Conservation (phyloP, 768 basidiomycete species). For the Holtermanniella nyarrowii region DNA sequence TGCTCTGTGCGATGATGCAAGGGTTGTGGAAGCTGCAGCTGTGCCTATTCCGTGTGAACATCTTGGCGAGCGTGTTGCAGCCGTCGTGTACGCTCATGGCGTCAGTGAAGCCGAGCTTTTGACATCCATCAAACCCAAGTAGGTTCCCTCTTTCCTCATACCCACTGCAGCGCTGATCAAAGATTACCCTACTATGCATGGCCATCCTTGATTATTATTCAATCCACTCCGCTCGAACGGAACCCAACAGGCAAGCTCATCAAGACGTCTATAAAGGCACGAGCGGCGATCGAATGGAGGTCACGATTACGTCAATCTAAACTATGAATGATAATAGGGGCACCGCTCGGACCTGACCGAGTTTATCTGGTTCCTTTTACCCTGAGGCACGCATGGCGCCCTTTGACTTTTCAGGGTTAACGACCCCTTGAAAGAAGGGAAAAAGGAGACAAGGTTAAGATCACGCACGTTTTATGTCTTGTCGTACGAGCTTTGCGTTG, state of each 20-base stretch:
- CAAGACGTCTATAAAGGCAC: conserved; percentile 24
- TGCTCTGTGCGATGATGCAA: conserved; percentile 22
- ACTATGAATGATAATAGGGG: too few species aligned
- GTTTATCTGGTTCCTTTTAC: too few species aligned
- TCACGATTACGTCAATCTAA: too few species aligned
- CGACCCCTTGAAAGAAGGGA: too few species aligned
- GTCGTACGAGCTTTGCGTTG: too few species aligned
- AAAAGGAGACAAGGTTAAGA: too few species aligned
- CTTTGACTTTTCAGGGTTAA: too few species aligned
- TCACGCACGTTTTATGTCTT: too few species aligned
- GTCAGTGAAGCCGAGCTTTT: conserved; percentile 12
- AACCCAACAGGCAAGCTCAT: conserved; percentile 34
- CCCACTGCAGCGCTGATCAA: too few species aligned
- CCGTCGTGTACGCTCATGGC: conserved; percentile 6
- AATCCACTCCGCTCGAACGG: conserved; percentile 18
- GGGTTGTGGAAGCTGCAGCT: conserved; percentile 24
- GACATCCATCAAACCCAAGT: conserved; percentile 7
- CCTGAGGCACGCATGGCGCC: too few species aligned
- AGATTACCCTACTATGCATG: conserved; percentile 14
- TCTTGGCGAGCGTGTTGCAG: conserved; percentile 28
- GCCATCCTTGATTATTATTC: conserved; percentile 17
- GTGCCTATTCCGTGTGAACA: conserved; percentile 19
- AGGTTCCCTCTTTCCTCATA: background rate
- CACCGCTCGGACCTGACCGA: too few species aligned
- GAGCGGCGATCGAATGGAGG: conserved; percentile 17